Evolutionary conservation across 306 rosid genomes (phyloP), one percentile per base, ranked within the genome.

Genomic region (Cicer cuneatum): DNA sequence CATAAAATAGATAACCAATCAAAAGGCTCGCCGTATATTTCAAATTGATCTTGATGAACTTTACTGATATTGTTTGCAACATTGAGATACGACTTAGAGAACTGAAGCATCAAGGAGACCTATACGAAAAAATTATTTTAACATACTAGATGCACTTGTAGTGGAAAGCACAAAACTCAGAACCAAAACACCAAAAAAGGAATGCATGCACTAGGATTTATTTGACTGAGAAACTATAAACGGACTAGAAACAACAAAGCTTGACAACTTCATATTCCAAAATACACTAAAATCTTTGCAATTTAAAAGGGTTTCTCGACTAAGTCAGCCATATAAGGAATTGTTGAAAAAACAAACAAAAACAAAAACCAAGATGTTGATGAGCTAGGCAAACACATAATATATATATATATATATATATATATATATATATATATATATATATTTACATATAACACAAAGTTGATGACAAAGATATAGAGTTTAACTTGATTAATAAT

Each of bases 1-100:
- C 98, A 93, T 83, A 93, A 85, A 80, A 93, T 89, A 37, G 94
- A 84, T 71, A 93, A 73, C 98, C 98, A 93, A 63, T 78, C 81
- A 74, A 85, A 88, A 78, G 84, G 77, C 77, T 87, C 88, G 1
- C 85, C 84, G 12, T 58, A 70, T 14, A 47, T 78, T 87, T 82
- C 85, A 29, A 87, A 64, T 66, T 76, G 89, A 75, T 81, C 72
- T 77, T 80, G 84, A 72, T 82, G 78, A 66, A 74, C 48, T 74
- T 79, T 72, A 72, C 46, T 14, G 47, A 41, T 66, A 78, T 64
- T 76, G 78, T 46, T 86, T 52, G 64, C 83, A 53, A 68, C 71
- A 66, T 72, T 76, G 65, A 59, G 74, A 62, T 79, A 82, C 39
- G 88, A 76, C 54, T 75, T 57, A 40, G 93, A 91, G 69, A 77